These are phyloP conservation scores for Pistacia atlantica DNA, from an alignment of 345 rosid species.

Conservation along the genomic window DNA sequence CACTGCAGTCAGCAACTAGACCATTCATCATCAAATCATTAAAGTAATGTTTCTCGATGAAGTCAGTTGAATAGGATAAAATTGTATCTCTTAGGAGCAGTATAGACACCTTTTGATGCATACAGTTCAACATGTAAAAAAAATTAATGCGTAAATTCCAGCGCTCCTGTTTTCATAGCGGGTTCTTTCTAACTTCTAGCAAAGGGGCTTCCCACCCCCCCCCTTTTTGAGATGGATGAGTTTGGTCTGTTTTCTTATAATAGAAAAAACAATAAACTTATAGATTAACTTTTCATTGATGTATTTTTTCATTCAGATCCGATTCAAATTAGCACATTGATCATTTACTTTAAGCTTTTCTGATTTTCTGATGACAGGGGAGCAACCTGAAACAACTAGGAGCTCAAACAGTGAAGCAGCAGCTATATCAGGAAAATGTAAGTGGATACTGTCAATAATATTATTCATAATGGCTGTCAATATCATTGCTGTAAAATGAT, in stretches of 20 bases:
- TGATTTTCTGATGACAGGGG: too few relatives aligned
- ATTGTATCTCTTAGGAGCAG: neutral
- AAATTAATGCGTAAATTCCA: neutral
- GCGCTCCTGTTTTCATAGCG: neutral
- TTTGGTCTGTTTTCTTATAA: neutral
- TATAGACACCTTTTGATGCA: neutral
- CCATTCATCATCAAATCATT: too few relatives aligned
- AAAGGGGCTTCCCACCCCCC: neutral
- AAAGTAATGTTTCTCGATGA: too few relatives aligned
- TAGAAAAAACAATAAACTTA: neutral
- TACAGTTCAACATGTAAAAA: neutral
- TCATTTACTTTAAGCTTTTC: too few relatives aligned
- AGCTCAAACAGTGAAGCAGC: too few relatives aligned
- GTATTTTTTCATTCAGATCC: neutral
- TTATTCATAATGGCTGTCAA: too few relatives aligned
- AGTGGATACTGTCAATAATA: too few relatives aligned
- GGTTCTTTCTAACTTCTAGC: neutral
- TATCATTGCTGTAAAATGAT: too few relatives aligned
- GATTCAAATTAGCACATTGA: neutral
- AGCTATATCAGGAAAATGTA: too few relatives aligned
- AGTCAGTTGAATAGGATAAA: neutral
- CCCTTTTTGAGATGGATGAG: neutral
- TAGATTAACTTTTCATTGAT: neutral
- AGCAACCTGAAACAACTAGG: too few relatives aligned
- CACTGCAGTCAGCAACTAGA: too few relatives aligned